phyloP scores from a whole-genome alignment of 2,329 filamentous ascomycete species.

The Colletotrichum gigasporum region DNA sequence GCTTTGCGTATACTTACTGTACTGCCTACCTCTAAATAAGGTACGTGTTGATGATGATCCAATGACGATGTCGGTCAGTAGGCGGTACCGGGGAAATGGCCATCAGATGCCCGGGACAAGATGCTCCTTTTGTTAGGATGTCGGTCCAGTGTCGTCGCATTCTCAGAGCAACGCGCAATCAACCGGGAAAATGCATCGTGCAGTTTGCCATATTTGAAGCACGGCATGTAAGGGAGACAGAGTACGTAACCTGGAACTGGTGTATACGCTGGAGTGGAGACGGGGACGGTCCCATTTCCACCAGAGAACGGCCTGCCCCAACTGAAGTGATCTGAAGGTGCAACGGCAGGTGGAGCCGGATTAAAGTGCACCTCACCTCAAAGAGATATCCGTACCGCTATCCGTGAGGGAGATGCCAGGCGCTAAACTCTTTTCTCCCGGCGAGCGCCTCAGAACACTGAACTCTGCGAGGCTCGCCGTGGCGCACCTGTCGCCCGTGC shows the following conservation, averaged over 20 bases:
- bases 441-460: neutral
- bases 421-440: slow-evolving; percentile 11
- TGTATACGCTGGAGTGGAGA: neutral
- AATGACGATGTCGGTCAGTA: no score
- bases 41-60: no score
- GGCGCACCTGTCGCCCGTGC: neutral
- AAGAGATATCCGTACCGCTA: slow-evolving; percentile 8
- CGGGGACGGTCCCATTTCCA: no score
- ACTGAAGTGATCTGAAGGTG: neutral
- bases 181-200: no score
- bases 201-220: neutral
- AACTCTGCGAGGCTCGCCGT: neutral
- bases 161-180: no score
- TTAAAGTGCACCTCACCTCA: neutral
- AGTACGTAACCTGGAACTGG: neutral
- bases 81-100: no score
- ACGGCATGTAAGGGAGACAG: neutral
- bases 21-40: no score
- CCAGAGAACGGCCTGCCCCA: no score
- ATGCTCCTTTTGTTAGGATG: no score
- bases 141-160: no score
- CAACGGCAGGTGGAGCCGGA: slow-evolving; percentile 26
- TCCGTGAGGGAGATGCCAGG: neutral
- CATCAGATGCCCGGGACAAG: no score
- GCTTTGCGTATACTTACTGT: no score